Conservation (phyloP, 352 stramenopile species). For the Phytopythium vexans region DNA sequence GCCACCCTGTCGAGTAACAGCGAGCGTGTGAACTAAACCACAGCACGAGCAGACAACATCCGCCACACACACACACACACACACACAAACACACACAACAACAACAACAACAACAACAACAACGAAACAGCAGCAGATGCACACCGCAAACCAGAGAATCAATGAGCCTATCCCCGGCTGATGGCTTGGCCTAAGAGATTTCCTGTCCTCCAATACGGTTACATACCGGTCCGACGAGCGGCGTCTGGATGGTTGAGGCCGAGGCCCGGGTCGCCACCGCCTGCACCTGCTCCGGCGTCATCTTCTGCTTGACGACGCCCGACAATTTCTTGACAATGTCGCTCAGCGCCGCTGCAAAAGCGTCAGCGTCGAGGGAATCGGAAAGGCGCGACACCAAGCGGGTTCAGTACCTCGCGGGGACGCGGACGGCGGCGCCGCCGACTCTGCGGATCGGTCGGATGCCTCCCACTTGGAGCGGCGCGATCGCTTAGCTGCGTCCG, state of each 20-base stretch:
- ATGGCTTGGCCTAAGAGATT: not conserved
- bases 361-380: not conserved
- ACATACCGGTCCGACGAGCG: slow-evolving; percentile 4
- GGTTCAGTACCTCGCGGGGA: no score
- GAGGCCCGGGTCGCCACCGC: slow-evolving; percentile 7
- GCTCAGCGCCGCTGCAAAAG: slow-evolving; percentile 20
- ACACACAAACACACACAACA: slow-evolving; percentile 19
- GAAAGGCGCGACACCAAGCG: not conserved
- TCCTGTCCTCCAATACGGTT: not conserved
- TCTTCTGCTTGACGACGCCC: slow-evolving; percentile 65
- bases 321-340: slow-evolving; percentile 68
- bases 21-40: slow-evolving; percentile 44
- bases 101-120: slow-evolving; percentile 17
- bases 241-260: slow-evolving; percentile 10
- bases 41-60: slow-evolving; percentile 18
- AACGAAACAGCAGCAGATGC: slow-evolving; percentile 17
- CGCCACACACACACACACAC: slow-evolving; percentile 19
- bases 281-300: slow-evolving; percentile 32
- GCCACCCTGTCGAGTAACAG: slow-evolving; percentile 31
- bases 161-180: slow-evolving; percentile 1
- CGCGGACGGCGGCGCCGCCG: no score
- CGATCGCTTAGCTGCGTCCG: slow-evolving; percentile 10
- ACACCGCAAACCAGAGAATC: slow-evolving; percentile 14
- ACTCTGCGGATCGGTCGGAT: not conserved
- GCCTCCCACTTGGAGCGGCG: slow-evolving; percentile 18